Percentiles rank a stretch among this genome's conserved stretches.
These are phyloP conservation scores for Globisporangium paroecandrum DNA, from an alignment of 352 stramenopile species.

Conservation along the genomic window DNA sequence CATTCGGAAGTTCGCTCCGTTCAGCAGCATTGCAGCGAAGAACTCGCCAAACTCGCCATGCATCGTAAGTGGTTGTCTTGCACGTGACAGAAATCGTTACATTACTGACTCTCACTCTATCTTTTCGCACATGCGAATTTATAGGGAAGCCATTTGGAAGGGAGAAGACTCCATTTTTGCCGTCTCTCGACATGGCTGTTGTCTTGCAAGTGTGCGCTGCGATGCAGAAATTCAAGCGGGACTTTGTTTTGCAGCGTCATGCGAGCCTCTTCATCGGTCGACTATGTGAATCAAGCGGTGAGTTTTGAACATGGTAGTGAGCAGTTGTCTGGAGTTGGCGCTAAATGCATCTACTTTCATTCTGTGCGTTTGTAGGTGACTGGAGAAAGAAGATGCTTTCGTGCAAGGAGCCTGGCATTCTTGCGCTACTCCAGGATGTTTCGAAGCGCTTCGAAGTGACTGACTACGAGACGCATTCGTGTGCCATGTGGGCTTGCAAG, in stretches of 20 bases:
- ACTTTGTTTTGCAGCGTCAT: conserved; percentile 36
- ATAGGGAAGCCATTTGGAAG: not conserved
- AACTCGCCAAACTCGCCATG: conserved; percentile 39
- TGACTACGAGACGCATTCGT: conserved; percentile 15
- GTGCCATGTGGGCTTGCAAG: conserved; percentile 26
- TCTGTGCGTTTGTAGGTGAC: conserved; percentile 17
- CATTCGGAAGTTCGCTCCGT: conserved; percentile 30
- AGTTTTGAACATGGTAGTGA: not conserved
- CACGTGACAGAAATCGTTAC: not conserved
- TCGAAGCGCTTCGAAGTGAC: conserved; percentile 8
- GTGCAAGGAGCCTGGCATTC: conserved; percentile 22
- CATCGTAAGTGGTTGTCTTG: conserved; percentile 20
- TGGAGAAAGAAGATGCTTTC: conserved; percentile 31
- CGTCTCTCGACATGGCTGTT: conserved; percentile 22
- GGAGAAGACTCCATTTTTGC: conserved; percentile 16
- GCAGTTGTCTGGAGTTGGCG: too few species aligned
- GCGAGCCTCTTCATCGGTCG: conserved; percentile 43
- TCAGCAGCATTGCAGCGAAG: conserved; percentile 36
- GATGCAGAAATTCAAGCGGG: conserved; percentile 48
- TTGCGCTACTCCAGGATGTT: conserved; percentile 22
- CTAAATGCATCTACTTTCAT: too few species aligned
- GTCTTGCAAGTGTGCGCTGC: conserved; percentile 32
- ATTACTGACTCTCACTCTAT: not conserved
- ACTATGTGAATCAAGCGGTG: conserved; percentile 31
- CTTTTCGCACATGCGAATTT: not conserved